These are phyloP conservation scores for Nidula microcarpa DNA, from an alignment of 768 basidiomycete species.

Conservation along the genomic window DNA sequence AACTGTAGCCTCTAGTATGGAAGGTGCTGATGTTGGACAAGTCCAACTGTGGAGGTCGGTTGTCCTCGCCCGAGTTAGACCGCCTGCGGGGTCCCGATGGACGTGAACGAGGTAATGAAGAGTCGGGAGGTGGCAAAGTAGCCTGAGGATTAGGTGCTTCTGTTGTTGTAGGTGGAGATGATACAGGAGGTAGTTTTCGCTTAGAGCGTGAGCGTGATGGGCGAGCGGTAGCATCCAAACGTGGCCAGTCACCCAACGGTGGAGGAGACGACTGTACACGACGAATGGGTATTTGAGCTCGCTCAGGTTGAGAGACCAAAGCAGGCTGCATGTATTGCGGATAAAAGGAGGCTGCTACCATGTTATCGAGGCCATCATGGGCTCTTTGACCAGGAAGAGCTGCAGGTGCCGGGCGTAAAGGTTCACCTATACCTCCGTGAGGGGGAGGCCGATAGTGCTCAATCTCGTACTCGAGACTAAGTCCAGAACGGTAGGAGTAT, in stretches of 20 bases:
- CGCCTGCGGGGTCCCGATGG: slow-evolving; percentile 34
- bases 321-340: slow-evolving; percentile 17
- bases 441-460: slow-evolving; percentile 37
- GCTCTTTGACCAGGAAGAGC: not conserved
- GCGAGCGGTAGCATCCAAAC: slow-evolving; percentile 32
- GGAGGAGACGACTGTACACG: slow-evolving; percentile 29
- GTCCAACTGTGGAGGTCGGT: slow-evolving; percentile 21
- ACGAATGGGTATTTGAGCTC: slow-evolving; percentile 14
- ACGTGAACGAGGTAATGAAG: slow-evolving; percentile 13
- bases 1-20: slow-evolving; percentile 10
- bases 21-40: slow-evolving; percentile 18
- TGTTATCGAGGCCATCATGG: slow-evolving; percentile 10
- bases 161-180: slow-evolving; percentile 4
- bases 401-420: not conserved
- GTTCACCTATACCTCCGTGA: not conserved
- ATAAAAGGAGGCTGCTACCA: slow-evolving; percentile 20
- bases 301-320: slow-evolving; percentile 11
- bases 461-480: slow-evolving; percentile 41
- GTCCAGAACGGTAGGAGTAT: slow-evolving; percentile 34
- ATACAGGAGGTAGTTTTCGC: slow-evolving; percentile 10
- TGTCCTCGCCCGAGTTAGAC: slow-evolving; percentile 16
- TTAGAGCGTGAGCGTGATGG: slow-evolving; percentile 21
- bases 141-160: slow-evolving; percentile 9
- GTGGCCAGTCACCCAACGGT: slow-evolving; percentile 56
- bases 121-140: slow-evolving; percentile 8